Evolutionary conservation across 2,329 filamentous ascomycete species (phyloP), one percentile per base, ranked within the genome.

Genomic region (Alternaria conjuncta): DNA sequence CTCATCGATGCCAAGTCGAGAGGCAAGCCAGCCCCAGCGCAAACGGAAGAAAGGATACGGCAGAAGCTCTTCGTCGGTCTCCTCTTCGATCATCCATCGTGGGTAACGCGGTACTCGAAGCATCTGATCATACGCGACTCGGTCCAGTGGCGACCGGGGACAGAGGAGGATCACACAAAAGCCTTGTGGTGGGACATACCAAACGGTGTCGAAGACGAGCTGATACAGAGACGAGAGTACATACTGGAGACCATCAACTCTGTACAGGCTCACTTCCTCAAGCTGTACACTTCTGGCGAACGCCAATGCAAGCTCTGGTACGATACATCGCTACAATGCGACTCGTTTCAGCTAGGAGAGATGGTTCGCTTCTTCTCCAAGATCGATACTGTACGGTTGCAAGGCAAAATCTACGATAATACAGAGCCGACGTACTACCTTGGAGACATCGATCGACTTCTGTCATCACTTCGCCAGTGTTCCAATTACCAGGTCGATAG

Each of bases 281-380:
- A 78, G 7, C 81, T 91, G 0, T 94, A 93, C 76, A 87, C 87
- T 1, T 91, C 90, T 10, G 87, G 89, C n/a, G 84, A 84, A 26
- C 78, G 83, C 25, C 91, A 93, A 75, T 94, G 92, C 78, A 88
- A 88, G 71, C 84, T 93, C 0, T 91, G 91, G 56, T 94, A 94
- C 78, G 90, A 92, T 72, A 89, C 88, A 3, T 91, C 88, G 65
- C 80, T 86, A 2, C 88, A 90, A 45, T 94, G 92, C 77, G 92
- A 94, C 80, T 89, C 88, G 2, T 94, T 91, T 73, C 92, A 94
- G 78, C 86, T 94, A 1, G 92, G 91, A 21, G 90, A 94, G 79
- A 92, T 92, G 84, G 80, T 93, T 66, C 89, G 88, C 68, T 94
- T 94, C 78, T 86, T 94, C 36, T 81, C 84, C 13, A 84, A 85